Base-by-base conservation (phyloP, 129 eudicot species). In the Tagetes patula region DNA sequence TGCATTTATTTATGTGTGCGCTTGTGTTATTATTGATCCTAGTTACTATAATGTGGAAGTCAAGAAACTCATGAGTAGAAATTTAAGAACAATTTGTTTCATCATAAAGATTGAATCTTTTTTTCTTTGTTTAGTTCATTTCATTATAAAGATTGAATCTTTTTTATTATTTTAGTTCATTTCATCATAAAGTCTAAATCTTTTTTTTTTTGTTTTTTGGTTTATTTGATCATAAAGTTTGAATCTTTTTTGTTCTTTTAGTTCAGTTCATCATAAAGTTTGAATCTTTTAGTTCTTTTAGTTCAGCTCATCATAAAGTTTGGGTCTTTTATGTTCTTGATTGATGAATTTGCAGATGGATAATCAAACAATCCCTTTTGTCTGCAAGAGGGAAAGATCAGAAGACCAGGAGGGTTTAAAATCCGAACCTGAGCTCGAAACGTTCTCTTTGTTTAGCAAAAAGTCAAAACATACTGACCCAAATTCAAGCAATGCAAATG, bases 311-410 rank as follows among this genome's bases (percentile, higher is more conserved):
- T 47, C 70, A 46, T 73, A 62, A 73, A 32, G 70, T 73, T 61
- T 3, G 20, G 46, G 47, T 73, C 70, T 73, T 73, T 72, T 46
- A 1, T 34, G 58, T 59, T 72, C 14, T 59, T 47, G 33, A 45
- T 42, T 73, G 60, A 32, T 73, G 61, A 68, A 33, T 43, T 59
- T 43, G 31, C 69, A 72, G 72, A 41, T 27, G 52, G 77, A 73
- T n/a, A 41, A 70, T 34, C 87, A 81, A 43, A 49, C 63, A 8
- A 69, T 88, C 8, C 77, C 84, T 9, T 77, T 89, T 70, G 67
- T 73, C 11, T 77, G 86, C 82, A 86, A 89, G 69, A 84, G 89
- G 78, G 91, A 75, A 76, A 84, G 87, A 70, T 74, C 87, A 9
- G 87, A 82, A 67, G 91, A 83, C 31, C 68, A 46, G 32, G 63